Base-by-base conservation (phyloP, 2,329 filamentous ascomycete species). In the Didymellaceae sp. region DNA sequence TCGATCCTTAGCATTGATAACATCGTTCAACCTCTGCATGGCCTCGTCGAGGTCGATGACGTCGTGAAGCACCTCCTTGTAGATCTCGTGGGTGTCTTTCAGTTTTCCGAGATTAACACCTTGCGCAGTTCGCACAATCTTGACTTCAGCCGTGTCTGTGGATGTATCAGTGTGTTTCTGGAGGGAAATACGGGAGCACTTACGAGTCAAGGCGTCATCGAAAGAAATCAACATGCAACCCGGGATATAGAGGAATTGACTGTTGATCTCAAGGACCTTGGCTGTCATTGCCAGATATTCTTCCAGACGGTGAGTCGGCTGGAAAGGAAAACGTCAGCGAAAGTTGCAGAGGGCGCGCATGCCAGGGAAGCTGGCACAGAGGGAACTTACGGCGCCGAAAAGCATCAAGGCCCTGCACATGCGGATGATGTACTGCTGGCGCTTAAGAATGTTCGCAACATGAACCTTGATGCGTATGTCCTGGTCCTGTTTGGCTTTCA, bases 221-320 rank as follows among this genome's bases (percentile, higher is more conserved):
- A 96, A 96, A 4, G 89, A 93, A 67, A 96, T 89, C 52, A 96
- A 88, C 91, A 96, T 96, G 66, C 89, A 94, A 0, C 89, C 90
- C 0, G 91, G 91, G 6, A 96, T 83, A 67, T 96, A 96, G 13
- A 96, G 78, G 60, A 93, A 96, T 64, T 96, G 90, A 20, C 87
- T 87, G 60, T 95, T 88, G 16, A 96, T 91, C 70, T 91, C 89
- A 17, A 96, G 82, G 1, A 93, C 89, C 20, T 89, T 83, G 2
- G 91, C 88, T 6, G 89, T 91, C 85, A 91, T 94, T 48, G 83
- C 86, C 82, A 96, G 86, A 70, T 95, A 96, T 68, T 96, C 88
- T 72, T 97, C 92, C 13, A 97, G 79, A 4, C 92, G 86, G 74
- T 97, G 92, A 0, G 91, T 96, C 1, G 92, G 92, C 0, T n/a